Percentiles rank a stretch among this genome's conserved stretches.
Conservation (phyloP, 1,284 basidiomycete species). For the Austroboletus rostrupii region DNA sequence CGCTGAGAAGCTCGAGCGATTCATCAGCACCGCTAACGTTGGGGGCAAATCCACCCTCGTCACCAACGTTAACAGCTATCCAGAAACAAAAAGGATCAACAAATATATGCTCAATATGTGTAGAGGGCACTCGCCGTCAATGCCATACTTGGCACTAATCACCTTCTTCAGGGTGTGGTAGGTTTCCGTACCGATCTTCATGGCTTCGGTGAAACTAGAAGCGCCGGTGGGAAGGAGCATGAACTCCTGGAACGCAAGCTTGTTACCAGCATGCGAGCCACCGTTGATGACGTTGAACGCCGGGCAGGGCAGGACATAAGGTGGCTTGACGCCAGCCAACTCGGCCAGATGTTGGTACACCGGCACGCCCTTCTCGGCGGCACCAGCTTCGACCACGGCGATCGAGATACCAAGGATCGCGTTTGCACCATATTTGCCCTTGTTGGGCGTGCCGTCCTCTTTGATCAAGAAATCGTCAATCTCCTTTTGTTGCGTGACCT, state of each 20-base stretch:
- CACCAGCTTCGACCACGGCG: slow-evolving; percentile 91
- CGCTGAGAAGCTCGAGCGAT: slow-evolving; percentile 91
- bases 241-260: slow-evolving; percentile 99
- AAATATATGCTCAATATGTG: not conserved
- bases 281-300: slow-evolving; percentile 99
- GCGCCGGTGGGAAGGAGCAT: slow-evolving; percentile 98
- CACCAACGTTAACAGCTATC: slow-evolving; percentile 96
- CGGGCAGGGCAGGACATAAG: slow-evolving; percentile 88
- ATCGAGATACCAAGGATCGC: slow-evolving; percentile 99
- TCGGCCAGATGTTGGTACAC: slow-evolving; percentile 97
- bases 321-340: slow-evolving; percentile 90
- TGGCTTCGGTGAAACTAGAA: slow-evolving; percentile 87
- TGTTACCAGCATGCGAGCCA: slow-evolving; percentile 99
- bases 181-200: slow-evolving; percentile 98
- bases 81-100: slow-evolving; percentile 7
- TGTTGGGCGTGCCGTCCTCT: slow-evolving; percentile 96
- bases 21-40: slow-evolving; percentile 97
- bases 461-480: slow-evolving; percentile 99
- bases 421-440: slow-evolving; percentile 99
- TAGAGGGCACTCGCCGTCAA: slow-evolving; percentile 69
- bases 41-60: slow-evolving; percentile 99
- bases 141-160: slow-evolving; percentile 98
- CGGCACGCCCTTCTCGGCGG: slow-evolving; percentile 90
- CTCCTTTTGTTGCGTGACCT: slow-evolving; percentile 91
- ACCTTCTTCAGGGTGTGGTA: slow-evolving; percentile 99